Evolutionary conservation across 768 basidiomycete genomes (phyloP).

Genomic region (Pulveroboletus ravenelii): DNA sequence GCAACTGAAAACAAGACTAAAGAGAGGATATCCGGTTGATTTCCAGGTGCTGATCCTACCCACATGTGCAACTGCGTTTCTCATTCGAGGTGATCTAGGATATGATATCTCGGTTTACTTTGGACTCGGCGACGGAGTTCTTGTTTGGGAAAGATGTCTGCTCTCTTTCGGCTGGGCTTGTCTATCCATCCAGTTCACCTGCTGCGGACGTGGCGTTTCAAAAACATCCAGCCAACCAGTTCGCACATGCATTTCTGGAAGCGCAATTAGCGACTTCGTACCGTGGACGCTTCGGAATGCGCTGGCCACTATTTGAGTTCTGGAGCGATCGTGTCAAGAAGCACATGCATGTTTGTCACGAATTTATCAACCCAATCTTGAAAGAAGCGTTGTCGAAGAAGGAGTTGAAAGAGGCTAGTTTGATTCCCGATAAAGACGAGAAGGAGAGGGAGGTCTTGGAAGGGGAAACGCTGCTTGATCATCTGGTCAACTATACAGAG

Average conservation of each 20-base stretch:
- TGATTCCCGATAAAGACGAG: constrained; percentile 9
- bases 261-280: constrained; percentile 41
- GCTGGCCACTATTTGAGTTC: constrained; percentile 53
- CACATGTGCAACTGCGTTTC: not conserved
- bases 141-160: constrained; percentile 47
- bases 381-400: constrained; percentile 42
- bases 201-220: constrained; percentile 6
- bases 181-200: constrained; percentile 38
- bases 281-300: constrained; percentile 37
- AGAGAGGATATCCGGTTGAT: constrained; percentile 49
- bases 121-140: constrained; percentile 57
- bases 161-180: constrained; percentile 44
- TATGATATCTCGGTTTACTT: constrained; percentile 50
- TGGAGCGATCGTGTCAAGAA: constrained; percentile 43
- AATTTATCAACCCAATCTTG: constrained; percentile 52
- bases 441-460: constrained; percentile 14
- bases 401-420: constrained; percentile 20
- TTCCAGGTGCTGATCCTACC: constrained; percentile 39
- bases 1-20: constrained; percentile 39
- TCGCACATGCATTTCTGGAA: constrained; percentile 46
- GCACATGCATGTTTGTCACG: constrained; percentile 44
- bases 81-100: constrained; percentile 33
- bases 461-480: constrained; percentile 29
- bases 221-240: constrained; percentile 36
- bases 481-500: constrained; percentile 28